Percentiles rank a stretch among this genome's conserved stretches.
These are phyloP conservation scores for Phylloporus rhodoxanthus DNA, from an alignment of 768 basidiomycete genomes.

Conservation along the genomic window DNA sequence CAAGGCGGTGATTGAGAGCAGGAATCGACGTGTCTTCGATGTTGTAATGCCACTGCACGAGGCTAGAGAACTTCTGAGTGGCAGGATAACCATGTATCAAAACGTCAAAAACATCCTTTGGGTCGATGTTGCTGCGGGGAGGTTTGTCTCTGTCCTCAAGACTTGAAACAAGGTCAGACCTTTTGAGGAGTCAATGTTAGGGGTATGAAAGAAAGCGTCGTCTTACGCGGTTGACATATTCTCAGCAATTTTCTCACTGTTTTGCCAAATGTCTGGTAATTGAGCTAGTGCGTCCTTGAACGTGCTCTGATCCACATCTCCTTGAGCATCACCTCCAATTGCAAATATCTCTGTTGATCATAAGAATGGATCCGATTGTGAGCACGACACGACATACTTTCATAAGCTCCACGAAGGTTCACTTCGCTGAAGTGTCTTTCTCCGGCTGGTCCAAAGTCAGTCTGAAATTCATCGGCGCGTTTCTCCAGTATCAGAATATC, in stretches of 20 bases:
- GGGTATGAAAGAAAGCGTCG: not conserved
- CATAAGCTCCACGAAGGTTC: slow-evolving; percentile 49
- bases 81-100: slow-evolving; percentile 45
- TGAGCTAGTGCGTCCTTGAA: slow-evolving; percentile 47
- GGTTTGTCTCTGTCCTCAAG: slow-evolving; percentile 43
- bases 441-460: slow-evolving; percentile 42
- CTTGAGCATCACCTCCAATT: slow-evolving; percentile 22
- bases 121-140: slow-evolving; percentile 43
- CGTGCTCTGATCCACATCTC: slow-evolving; percentile 32
- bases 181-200: slow-evolving; percentile 21
- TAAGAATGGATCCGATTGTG: slow-evolving; percentile 10
- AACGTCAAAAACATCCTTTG: slow-evolving; percentile 47
- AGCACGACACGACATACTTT: slow-evolving; percentile 38
- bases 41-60: slow-evolving; percentile 50
- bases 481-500: slow-evolving; percentile 36
- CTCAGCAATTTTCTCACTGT: slow-evolving; percentile 42
- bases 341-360: slow-evolving; percentile 37
- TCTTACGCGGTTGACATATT: slow-evolving; percentile 59
- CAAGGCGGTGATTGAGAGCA: slow-evolving; percentile 36
- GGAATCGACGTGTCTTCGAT: slow-evolving; percentile 41
- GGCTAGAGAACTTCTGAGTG: slow-evolving; percentile 31
- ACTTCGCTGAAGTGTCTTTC: slow-evolving; percentile 40
- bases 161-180: slow-evolving; percentile 59
- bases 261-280: slow-evolving; percentile 54
- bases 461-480: slow-evolving; percentile 19